Evolutionary conservation across 2,329 filamentous ascomycete species (phyloP), one percentile per base, ranked within the genome.

Genomic region (Trichoderma guizhouense): DNA sequence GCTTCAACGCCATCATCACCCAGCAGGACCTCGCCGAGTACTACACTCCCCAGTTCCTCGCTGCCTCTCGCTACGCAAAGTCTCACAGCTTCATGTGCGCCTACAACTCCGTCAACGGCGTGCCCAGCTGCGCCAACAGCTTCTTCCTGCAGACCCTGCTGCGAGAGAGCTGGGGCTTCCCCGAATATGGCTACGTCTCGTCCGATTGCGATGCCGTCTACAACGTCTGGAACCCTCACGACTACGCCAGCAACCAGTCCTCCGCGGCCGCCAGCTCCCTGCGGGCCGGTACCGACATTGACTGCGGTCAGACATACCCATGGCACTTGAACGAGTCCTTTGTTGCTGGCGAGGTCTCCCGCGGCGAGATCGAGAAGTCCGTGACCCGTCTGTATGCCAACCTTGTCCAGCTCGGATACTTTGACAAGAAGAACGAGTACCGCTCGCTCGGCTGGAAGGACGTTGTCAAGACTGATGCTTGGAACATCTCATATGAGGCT

Each of bases 21-120:
- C 81, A 83, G 53, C 90, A 92, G 74, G 90, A 93, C 73, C 80
- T 92, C 2, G 84, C 86, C 0, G 90, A 92, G 76, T 92, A 92
- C 79, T 92, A 91, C 76, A 83, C 90, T 43, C 89, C 88, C 0
- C 86, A 89, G 0, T 92, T 93, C 80, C 63, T 71, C 3, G 63
- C 51, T 4, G 62, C 70, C 0, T 53, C 70, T 1, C 70, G 70
- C 18, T 66, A 84, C 89, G 76, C 85, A 85, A 78, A 91, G 90
- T 78, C 88, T 84, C 63, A 84, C n/a, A 89, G 88, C 53, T 83
- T 90, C 74, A 90, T 90, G 88, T 89, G 87, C 75, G 85, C 84
- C 0, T 89, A 90, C 77, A 90, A 92, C 74, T 82, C 88, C 0
- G 83, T 92, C 58, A 92, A 92, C 71, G 90, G 90, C 0, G 85